phyloP scores from a whole-genome alignment of 73 alveolate genomes.

The Uronychia setigera region DNA sequence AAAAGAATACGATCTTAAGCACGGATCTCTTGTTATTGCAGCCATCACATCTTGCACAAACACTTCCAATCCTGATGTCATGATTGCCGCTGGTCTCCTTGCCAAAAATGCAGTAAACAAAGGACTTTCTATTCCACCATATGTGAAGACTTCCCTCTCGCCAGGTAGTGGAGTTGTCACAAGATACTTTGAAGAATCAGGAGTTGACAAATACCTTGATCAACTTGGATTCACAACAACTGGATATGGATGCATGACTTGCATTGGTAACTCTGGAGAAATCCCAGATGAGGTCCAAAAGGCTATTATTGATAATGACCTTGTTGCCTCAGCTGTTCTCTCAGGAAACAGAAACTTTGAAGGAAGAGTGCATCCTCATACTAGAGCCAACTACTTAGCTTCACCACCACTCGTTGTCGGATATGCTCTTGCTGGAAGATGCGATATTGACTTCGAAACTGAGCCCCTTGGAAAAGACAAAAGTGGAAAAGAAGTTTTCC shows the following conservation, averaged over 20 bases:
- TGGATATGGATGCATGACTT: constrained; percentile 95
- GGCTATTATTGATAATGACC: constrained; percentile 76
- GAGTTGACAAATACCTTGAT: constrained; percentile 71
- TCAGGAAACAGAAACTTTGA: constrained; percentile 94
- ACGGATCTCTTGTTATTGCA: constrained; percentile 86
- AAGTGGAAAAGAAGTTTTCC: constrained; percentile 61
- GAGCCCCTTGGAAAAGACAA: constrained; percentile 63
- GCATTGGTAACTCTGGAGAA: constrained; percentile 94
- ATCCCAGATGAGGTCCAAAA: constrained; percentile 68
- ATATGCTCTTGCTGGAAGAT: constrained; percentile 80
- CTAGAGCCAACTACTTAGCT: constrained; percentile 92
- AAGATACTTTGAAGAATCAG: constrained; percentile 73
- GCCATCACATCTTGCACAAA: constrained; percentile 96
- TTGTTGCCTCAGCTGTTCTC: constrained; percentile 88
- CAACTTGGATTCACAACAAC: constrained; percentile 86
- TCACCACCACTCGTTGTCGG: constrained; percentile 94
- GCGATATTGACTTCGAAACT: constrained; percentile 71
- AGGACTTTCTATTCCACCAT: constrained; percentile 78
- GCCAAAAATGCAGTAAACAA: constrained; percentile 91
- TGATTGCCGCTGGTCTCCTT: constrained; percentile 93
- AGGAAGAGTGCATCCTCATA: constrained; percentile 88
- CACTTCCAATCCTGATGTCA: constrained; percentile 91
- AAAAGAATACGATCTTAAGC: constrained; percentile 62
- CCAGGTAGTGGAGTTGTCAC: constrained; percentile 94
- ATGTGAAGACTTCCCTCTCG: constrained; percentile 87